phyloP scores from a whole-genome alignment of 1,284 basidiomycete species.

The Hemileia vastatrix region DNA sequence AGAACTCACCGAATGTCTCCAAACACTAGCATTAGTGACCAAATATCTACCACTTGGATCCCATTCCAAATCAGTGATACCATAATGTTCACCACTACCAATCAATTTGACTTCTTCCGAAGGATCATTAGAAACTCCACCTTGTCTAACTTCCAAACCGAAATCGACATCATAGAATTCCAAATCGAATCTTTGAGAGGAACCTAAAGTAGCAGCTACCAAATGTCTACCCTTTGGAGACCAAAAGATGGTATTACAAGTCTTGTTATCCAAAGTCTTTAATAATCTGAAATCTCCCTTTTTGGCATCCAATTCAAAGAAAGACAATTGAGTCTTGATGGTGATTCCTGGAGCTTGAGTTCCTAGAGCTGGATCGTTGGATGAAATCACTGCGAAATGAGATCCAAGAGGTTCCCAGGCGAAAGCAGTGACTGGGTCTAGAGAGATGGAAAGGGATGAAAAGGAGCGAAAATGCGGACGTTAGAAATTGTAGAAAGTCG shows the following conservation, averaged over 20 bases:
- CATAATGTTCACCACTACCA: conserved; percentile 43
- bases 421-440: conserved; percentile 41
- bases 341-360: conserved; percentile 36
- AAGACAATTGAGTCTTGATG: conserved; percentile 43
- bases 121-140: conserved; percentile 31
- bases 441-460: not conserved
- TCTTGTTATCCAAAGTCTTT: conserved; percentile 43
- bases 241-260: conserved; percentile 44
- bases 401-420: conserved; percentile 42
- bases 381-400: conserved; percentile 43
- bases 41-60: conserved; percentile 43
- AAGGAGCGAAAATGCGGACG: not conserved
- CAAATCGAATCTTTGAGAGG: conserved; percentile 41
- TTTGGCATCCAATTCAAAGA: conserved; percentile 41
- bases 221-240: conserved; percentile 43
- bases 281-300: conserved; percentile 43
- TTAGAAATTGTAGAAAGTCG: conserved; percentile 34
- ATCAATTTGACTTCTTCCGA: conserved; percentile 43
- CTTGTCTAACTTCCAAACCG: conserved; percentile 38
- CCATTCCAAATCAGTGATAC: conserved; percentile 45
- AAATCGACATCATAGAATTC: conserved; percentile 45
- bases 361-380: conserved; percentile 42
- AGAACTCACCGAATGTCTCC: conserved; percentile 40
- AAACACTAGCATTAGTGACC: conserved; percentile 39
- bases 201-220: conserved; percentile 40